phyloP scores from a whole-genome alignment of 129 eudicot species.

The Flaveria sonorensis region DNA sequence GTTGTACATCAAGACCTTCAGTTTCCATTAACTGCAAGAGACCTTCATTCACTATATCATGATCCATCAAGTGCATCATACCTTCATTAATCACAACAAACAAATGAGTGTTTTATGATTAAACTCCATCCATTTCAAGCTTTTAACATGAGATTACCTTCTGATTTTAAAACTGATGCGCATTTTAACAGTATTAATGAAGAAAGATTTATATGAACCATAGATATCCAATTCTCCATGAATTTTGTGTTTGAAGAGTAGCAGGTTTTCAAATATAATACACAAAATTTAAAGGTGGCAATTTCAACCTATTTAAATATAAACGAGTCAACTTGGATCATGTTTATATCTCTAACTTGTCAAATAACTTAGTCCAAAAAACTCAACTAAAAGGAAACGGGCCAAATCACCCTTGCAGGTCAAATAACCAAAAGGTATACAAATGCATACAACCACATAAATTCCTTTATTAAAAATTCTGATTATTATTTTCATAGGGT shows the following conservation, averaged over 20 bases:
- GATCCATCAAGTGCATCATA: constrained; percentile 99
- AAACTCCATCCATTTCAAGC: not conserved
- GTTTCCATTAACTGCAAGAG: constrained; percentile 66
- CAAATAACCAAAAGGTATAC: not conserved
- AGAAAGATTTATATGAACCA: not conserved
- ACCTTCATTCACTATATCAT: constrained; percentile 69
- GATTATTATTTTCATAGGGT: not conserved
- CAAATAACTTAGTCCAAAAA: not conserved
- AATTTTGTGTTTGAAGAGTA: not conserved
- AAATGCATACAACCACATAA: not conserved
- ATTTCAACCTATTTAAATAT: not conserved
- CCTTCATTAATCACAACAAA: constrained; percentile 46
- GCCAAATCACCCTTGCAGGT: too few relatives aligned
- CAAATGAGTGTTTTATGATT: not conserved
- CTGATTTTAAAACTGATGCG: not conserved
- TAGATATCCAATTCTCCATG: too few relatives aligned
- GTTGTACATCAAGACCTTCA: constrained; percentile 90
- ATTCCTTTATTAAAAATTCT: not conserved
- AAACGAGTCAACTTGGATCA: not conserved
- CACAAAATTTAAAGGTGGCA: not conserved
- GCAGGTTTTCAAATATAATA: too few relatives aligned
- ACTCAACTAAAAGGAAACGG: too few relatives aligned
- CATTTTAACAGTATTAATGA: not conserved
- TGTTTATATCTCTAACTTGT: not conserved
- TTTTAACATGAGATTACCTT: not conserved